phyloP scores from a whole-genome alignment of 1,284 basidiomycete genomes.

The Austroboletus novae-zelandiae region DNA sequence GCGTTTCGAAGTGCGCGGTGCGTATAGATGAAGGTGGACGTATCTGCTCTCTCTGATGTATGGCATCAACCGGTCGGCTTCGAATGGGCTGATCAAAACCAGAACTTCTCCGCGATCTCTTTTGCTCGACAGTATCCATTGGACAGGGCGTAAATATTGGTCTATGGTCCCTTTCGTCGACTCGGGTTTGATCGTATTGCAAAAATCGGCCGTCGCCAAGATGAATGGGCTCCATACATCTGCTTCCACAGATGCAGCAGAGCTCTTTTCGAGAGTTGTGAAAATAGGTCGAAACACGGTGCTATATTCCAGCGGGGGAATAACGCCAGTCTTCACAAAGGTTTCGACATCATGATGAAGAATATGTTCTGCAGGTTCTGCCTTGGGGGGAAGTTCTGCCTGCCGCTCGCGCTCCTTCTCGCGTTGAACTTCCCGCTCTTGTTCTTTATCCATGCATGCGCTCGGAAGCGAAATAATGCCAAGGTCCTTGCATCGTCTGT shows the following conservation, averaged over 20 bases:
- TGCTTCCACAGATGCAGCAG: neutral
- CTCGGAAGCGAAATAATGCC: neutral
- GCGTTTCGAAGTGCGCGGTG: neutral
- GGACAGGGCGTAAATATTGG: neutral
- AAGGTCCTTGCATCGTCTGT: neutral
- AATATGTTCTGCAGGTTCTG: neutral
- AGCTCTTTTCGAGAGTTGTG: neutral
- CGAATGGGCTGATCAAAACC: neutral
- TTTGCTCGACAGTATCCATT: neutral
- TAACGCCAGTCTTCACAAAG: neutral
- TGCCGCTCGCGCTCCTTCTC: neutral
- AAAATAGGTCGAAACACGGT: neutral
- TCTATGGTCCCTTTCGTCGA: neutral
- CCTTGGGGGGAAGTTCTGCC: neutral
- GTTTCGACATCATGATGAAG: neutral
- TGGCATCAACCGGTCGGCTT: neutral
- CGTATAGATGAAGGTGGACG: neutral
- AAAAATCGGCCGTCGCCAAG: neutral
- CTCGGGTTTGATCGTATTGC: neutral
- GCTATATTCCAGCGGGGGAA: neutral
- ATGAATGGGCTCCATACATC: neutral
- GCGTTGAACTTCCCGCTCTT: neutral
- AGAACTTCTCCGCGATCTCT: neutral
- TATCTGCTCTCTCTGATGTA: neutral
- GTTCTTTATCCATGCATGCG: neutral